Percentiles rank a stretch among this genome's conserved stretches.
phyloP scores from a whole-genome alignment of 768 basidiomycete genomes.

The Boletus rubroflammeus region DNA sequence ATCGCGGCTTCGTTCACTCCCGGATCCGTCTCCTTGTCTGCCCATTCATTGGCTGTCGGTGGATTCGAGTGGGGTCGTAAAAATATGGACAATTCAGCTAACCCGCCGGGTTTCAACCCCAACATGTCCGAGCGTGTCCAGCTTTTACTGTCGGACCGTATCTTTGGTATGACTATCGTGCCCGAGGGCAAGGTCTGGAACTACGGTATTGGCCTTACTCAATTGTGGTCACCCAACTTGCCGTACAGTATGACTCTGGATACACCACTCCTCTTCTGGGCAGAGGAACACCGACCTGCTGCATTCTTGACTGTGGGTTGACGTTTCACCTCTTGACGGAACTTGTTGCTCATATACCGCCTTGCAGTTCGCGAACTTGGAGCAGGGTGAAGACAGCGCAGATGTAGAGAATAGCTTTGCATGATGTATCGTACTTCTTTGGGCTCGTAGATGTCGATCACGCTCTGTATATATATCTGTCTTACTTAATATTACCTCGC shows the following conservation, averaged over 20 bases:
- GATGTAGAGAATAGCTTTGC: conserved; percentile 95
- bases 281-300: conserved; percentile 89
- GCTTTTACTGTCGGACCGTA: conserved; percentile 88
- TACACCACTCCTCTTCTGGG: conserved; percentile 95
- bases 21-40: conserved; percentile 92
- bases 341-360: background rate
- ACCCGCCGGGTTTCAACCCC: conserved; percentile 93
- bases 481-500: conserved; percentile 2
- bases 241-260: conserved; percentile 83
- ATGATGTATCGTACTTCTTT: conserved; percentile 38
- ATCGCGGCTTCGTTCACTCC: conserved; percentile 96
- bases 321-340: background rate
- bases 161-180: conserved; percentile 93
- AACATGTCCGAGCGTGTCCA: conserved; percentile 97
- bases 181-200: conserved; percentile 97
- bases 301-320: conserved; percentile 84
- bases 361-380: conserved; percentile 79
- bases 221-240: conserved; percentile 81
- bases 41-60: conserved; percentile 84
- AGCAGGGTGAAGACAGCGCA: conserved; percentile 88
- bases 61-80: conserved; percentile 99
- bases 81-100: conserved; percentile 80
- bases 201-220: conserved; percentile 91
- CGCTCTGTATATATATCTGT: conserved; percentile 17
- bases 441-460: background rate